Evolutionary conservation across 1,284 basidiomycete species (phyloP).

Genomic region (Cryptococcus wingfieldii): DNA sequence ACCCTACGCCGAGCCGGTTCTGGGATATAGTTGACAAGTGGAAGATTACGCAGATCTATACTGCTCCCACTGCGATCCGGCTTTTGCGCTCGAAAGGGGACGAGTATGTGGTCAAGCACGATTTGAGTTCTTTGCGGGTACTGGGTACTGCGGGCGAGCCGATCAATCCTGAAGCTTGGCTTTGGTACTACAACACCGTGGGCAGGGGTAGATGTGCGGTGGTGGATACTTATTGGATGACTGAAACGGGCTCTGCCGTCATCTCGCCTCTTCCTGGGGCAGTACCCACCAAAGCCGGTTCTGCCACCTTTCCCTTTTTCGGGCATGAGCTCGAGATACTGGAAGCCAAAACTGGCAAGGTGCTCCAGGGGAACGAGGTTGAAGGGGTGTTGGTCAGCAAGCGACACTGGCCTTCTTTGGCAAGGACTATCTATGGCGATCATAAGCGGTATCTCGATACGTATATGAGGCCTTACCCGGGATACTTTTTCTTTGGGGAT

Average conservation of each 20-base stretch:
- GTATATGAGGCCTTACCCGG: slow-evolving; percentile 66
- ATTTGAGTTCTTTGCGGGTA: slow-evolving; percentile 78
- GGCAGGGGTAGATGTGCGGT: slow-evolving; percentile 86
- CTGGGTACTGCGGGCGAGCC: slow-evolving; percentile 94
- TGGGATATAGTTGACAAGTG: slow-evolving; percentile 94
- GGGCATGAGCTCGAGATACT: slow-evolving; percentile 86
- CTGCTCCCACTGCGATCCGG: slow-evolving; percentile 82
- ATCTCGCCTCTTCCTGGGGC: slow-evolving; percentile 94
- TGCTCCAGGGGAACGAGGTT: slow-evolving; percentile 73
- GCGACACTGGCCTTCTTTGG: slow-evolving; percentile 92
- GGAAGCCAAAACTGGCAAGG: slow-evolving; percentile 62
- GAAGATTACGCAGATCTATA: slow-evolving; percentile 91
- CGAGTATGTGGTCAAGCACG: slow-evolving; percentile 78
- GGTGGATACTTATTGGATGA: slow-evolving; percentile 97
- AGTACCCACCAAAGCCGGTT: slow-evolving; percentile 91
- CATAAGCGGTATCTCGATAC: slow-evolving; percentile 90
- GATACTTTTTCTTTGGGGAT: slow-evolving; percentile 88
- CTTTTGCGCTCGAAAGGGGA: slow-evolving; percentile 82
- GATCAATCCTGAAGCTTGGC: slow-evolving; percentile 98
- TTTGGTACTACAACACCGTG: slow-evolving; percentile 92
- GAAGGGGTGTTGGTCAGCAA: slow-evolving; percentile 88
- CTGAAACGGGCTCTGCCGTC: slow-evolving; percentile 93
- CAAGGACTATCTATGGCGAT: slow-evolving; percentile 86
- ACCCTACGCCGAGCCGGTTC: slow-evolving; percentile 92
- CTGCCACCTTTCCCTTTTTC: slow-evolving; percentile 96